phyloP scores from a whole-genome alignment of 805 yeast species.

The Candida maesae region DNA sequence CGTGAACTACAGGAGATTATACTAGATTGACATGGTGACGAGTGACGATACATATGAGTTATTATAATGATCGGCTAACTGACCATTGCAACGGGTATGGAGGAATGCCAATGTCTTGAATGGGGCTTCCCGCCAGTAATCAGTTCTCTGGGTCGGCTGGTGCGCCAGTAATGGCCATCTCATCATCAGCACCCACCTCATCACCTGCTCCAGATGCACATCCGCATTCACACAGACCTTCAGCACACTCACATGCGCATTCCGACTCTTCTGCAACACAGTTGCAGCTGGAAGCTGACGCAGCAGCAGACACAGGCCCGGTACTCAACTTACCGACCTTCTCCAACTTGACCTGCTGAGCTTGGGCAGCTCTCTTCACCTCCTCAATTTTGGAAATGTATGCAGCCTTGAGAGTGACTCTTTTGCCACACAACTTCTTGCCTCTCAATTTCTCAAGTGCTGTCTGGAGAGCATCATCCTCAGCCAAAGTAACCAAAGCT shows the following conservation, averaged over 20 bases:
- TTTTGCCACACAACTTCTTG: constrained; percentile 36
- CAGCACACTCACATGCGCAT: not conserved
- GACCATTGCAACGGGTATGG: too few relatives aligned
- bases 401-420: constrained; percentile 37
- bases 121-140: not conserved
- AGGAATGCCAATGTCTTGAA: too few relatives aligned
- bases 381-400: constrained; percentile 40
- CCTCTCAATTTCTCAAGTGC: constrained; percentile 39
- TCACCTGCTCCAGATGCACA: not conserved
- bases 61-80: too few relatives aligned
- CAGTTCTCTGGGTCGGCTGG: constrained; percentile 8
- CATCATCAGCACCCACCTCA: constrained; percentile 7
- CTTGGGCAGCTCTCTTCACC: constrained; percentile 36
- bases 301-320: constrained; percentile 11
- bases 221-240: too few relatives aligned
- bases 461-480: constrained; percentile 38
- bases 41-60: too few relatives aligned
- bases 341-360: constrained; percentile 16
- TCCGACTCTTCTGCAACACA: not conserved
- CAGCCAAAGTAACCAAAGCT: constrained; percentile 49
- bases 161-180: constrained; percentile 6
- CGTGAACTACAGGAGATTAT: too few relatives aligned
- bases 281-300: not conserved
- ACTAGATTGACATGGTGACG: too few relatives aligned
- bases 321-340: constrained; percentile 12